Percentiles rank a stretch among this genome's conserved stretches.
phyloP scores from a whole-genome alignment of 1,284 basidiomycete genomes.

The Cerioporus squamosus region DNA sequence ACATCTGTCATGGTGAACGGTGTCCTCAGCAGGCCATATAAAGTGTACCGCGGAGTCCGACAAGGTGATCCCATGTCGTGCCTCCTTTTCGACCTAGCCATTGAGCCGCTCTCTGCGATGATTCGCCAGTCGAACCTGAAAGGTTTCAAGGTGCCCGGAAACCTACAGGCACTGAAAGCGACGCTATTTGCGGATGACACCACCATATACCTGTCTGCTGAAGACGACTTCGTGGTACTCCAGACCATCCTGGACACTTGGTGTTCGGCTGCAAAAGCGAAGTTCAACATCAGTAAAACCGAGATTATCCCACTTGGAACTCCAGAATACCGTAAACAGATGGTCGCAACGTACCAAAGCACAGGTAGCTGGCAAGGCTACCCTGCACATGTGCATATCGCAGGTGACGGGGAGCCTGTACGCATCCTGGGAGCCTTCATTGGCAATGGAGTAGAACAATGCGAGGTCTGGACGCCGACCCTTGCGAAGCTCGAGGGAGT shows the following conservation, averaged over 20 bases:
- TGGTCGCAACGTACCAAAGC: neutral
- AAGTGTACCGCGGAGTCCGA: constrained; percentile 31
- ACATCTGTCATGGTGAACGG: constrained; percentile 35
- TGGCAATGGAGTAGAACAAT: no score
- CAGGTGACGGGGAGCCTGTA: constrained; percentile 27
- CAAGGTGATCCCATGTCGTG: constrained; percentile 41
- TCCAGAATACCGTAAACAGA: constrained; percentile 12
- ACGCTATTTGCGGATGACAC: constrained; percentile 38
- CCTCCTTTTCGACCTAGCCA: no score
- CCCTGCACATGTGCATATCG: constrained; percentile 15
- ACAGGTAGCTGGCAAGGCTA: neutral
- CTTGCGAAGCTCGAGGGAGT: no score
- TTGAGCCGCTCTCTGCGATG: constrained; percentile 34
- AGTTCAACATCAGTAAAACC: constrained; percentile 41
- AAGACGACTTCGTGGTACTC: constrained; percentile 26
- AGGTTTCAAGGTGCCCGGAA: constrained; percentile 32
- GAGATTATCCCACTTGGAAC: constrained; percentile 39
- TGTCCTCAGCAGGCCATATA: constrained; percentile 20
- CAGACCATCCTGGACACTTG: constrained; percentile 28
- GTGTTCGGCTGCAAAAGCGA: constrained; percentile 37
- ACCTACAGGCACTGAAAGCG: constrained; percentile 24
- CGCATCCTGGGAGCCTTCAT: constrained; percentile 34
- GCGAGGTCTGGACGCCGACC: no score
- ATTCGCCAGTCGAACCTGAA: constrained; percentile 34
- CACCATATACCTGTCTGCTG: constrained; percentile 23